Evolutionary conservation across 2,329 filamentous ascomycete genomes (phyloP).

Genomic region (Aureobasidium sp.): DNA sequence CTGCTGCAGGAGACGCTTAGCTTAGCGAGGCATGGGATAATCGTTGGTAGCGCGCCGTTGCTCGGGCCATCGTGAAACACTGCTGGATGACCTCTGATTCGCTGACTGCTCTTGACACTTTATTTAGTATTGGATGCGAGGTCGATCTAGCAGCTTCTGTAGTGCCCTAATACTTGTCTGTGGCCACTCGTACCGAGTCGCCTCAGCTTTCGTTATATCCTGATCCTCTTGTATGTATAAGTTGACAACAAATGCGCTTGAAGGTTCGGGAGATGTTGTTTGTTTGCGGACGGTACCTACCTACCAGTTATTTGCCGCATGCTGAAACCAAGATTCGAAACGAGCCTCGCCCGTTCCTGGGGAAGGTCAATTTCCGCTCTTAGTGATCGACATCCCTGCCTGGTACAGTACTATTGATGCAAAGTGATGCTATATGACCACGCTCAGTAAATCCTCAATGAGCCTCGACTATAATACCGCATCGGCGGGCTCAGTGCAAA

Average conservation of each 20-base stretch:
- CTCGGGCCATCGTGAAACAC: not conserved
- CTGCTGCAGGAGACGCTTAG: slow-evolving; percentile 3
- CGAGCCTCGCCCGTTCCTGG: not conserved
- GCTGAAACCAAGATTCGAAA: slow-evolving; percentile 2
- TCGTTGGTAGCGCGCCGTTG: slow-evolving; percentile 11
- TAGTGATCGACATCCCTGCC: not conserved
- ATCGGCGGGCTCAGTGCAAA: not conserved
- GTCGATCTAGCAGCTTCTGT: not conserved
- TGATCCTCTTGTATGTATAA: not conserved
- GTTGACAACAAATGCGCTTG: not conserved
- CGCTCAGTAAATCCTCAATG: not conserved
- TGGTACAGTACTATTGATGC: not conserved
- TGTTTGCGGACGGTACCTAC: not conserved
- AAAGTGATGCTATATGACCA: not conserved
- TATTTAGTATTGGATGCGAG: not conserved
- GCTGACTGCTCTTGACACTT: not conserved
- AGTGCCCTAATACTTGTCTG: not conserved
- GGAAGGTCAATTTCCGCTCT: slow-evolving; percentile 2
- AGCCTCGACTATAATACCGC: not conserved
- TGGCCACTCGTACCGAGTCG: not conserved
- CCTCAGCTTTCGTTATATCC: not conserved
- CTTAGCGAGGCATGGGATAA: slow-evolving; percentile 12
- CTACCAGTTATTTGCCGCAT: not conserved
- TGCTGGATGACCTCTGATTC: not conserved
- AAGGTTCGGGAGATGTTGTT: not conserved